Conservation (phyloP, 2,329 filamentous ascomycete species). For the Ambrosiella cleistominuta region DNA sequence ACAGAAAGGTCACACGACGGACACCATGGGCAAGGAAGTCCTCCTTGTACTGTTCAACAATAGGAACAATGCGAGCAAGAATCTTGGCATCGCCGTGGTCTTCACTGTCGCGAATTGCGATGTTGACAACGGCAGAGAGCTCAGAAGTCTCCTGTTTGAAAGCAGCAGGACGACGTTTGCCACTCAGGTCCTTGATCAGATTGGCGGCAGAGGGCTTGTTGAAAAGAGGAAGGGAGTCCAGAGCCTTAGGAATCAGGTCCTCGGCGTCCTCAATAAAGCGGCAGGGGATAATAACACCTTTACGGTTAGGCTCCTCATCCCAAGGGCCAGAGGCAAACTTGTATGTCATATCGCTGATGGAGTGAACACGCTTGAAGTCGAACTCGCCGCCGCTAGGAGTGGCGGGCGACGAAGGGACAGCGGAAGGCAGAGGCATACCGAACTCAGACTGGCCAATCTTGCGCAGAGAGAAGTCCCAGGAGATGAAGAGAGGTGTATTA, state of each 20-base stretch:
- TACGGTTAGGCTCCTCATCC: constrained; percentile 61
- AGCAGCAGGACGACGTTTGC: constrained; percentile 47
- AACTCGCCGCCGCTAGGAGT: constrained; percentile 45
- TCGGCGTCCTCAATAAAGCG: constrained; percentile 89
- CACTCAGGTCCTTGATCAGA: constrained; percentile 53
- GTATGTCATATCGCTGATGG: constrained; percentile 94
- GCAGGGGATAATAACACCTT: constrained; percentile 88
- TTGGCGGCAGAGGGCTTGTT: constrained; percentile 33
- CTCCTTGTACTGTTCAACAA: constrained; percentile 66
- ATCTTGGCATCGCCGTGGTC: constrained; percentile 66
- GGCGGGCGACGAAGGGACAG: constrained; percentile 67
- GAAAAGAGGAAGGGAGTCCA: constrained; percentile 59
- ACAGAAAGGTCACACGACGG: constrained; percentile 88
- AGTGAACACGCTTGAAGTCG: constrained; percentile 67
- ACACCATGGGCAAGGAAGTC: constrained; percentile 69
- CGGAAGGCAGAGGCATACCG: constrained; percentile 61
- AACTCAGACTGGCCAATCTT: constrained; percentile 89
- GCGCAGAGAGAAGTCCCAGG: constrained; percentile 90
- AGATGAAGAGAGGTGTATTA: constrained; percentile 53
- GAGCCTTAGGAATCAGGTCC: constrained; percentile 64
- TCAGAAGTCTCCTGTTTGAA: constrained; percentile 47
- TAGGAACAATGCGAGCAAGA: constrained; percentile 52
- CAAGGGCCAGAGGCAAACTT: constrained; percentile 38
- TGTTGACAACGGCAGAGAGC: constrained; percentile 70
- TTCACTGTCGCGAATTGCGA: constrained; percentile 81